phyloP scores from a whole-genome alignment of 2,329 filamentous ascomycete genomes.

The Aspergillus ochraceoroseus region DNA sequence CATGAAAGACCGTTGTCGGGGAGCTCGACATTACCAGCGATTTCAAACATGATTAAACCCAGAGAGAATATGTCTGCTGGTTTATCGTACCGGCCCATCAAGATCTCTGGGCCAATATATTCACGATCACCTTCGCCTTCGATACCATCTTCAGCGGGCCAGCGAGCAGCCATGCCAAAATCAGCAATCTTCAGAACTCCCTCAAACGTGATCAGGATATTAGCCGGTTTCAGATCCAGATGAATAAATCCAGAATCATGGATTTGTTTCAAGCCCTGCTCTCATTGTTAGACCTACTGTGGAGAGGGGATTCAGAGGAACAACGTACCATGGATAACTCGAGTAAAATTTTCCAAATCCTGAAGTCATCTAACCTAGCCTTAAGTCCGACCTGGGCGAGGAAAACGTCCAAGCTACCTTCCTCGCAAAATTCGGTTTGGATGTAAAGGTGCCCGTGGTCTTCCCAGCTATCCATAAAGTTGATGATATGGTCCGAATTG shows the following conservation, averaged over 20 bases:
- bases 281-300: too few species aligned
- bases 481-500: conserved; percentile 77
- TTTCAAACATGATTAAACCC: conserved; percentile 90
- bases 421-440: conserved; percentile 94
- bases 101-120: conserved; percentile 91
- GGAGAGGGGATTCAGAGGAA: not conserved
- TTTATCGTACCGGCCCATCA: conserved; percentile 80
- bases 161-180: conserved; percentile 68
- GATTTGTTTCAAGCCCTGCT: conserved; percentile 87
- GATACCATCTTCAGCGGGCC: conserved; percentile 69
- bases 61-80: conserved; percentile 91
- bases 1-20: conserved; percentile 89
- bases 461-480: conserved; percentile 84
- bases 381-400: conserved; percentile 75
- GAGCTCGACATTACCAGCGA: conserved; percentile 86
- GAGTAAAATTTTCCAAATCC: conserved; percentile 95
- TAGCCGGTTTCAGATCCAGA: conserved; percentile 62
- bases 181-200: conserved; percentile 63
- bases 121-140: conserved; percentile 93
- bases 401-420: conserved; percentile 84
- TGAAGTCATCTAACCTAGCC: conserved; percentile 88
- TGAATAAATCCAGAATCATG: conserved; percentile 79
- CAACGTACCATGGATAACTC: conserved; percentile 68
- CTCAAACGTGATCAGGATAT: conserved; percentile 62
- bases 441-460: conserved; percentile 82